Evolutionary conservation across 2,329 filamentous ascomycete species (phyloP).

Genomic region (Colletotrichum sp.): DNA sequence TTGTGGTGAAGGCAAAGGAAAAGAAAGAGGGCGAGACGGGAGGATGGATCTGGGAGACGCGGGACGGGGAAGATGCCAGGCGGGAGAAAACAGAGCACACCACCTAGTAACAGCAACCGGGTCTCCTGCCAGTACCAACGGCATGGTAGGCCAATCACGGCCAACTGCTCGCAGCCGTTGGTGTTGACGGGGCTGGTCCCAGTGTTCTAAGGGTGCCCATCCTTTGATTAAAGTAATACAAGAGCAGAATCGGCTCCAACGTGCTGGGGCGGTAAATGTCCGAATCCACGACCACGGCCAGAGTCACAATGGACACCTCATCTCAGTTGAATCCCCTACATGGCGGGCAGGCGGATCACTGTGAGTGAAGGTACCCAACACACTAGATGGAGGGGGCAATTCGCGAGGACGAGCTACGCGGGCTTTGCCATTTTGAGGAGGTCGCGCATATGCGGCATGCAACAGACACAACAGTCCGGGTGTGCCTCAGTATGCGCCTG

Average conservation of each 20-base stretch:
- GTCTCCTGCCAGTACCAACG: conserved; percentile 1
- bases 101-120: neutral
- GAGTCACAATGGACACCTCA: neutral
- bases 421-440: conserved; percentile 1
- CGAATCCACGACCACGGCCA: neutral
- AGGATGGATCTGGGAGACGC: neutral
- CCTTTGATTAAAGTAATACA: neutral
- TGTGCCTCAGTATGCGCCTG: neutral
- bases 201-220: neutral
- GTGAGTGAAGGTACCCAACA: neutral
- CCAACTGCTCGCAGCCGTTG: neutral
- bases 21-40: neutral
- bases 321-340: neutral
- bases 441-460: conserved; percentile 12
- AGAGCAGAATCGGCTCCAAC: neutral
- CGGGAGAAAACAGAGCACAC: neutral
- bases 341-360: neutral
- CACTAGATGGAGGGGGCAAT: neutral
- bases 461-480: neutral
- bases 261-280: neutral
- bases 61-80: neutral
- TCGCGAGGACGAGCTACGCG: neutral
- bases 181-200: neutral
- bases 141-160: neutral
- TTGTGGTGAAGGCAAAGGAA: neutral